These are phyloP conservation scores for Takashimella koratensis DNA, from an alignment of 1,284 basidiomycete genomes.

Conservation along the genomic window DNA sequence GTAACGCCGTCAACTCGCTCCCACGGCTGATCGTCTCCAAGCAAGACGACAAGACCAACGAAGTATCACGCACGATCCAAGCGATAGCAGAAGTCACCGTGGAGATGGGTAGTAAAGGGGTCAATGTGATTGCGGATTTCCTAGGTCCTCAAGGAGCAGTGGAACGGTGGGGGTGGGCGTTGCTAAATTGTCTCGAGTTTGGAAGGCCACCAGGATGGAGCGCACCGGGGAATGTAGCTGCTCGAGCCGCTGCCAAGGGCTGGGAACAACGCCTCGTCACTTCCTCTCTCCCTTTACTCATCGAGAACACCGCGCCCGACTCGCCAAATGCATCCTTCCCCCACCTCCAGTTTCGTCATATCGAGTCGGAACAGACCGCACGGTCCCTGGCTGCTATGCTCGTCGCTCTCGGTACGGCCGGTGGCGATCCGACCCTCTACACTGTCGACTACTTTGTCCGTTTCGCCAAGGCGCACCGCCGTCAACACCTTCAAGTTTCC, in stretches of 20 bases:
- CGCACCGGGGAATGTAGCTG: constrained; percentile 37
- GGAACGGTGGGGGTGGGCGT: constrained; percentile 81
- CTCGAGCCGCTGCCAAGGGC: constrained; percentile 44
- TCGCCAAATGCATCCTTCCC: constrained; percentile 25
- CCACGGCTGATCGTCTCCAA: constrained; percentile 68
- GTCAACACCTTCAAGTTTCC: constrained; percentile 35
- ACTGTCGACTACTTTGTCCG: constrained; percentile 76
- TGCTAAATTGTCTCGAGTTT: constrained; percentile 72
- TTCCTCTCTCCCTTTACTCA: constrained; percentile 18
- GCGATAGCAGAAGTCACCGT: constrained; percentile 61
- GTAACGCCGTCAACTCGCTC: constrained; percentile 65
- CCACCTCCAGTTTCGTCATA: constrained; percentile 57
- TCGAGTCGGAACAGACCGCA: constrained; percentile 59
- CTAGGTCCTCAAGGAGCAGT: constrained; percentile 77
- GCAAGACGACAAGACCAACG: constrained; percentile 66
- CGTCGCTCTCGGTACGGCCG: constrained; percentile 61
- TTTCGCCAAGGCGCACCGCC: constrained; percentile 52
- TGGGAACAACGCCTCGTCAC: constrained; percentile 34
- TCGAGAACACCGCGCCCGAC: constrained; percentile 9
- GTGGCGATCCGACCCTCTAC: constrained; percentile 65
- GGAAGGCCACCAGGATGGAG: constrained; percentile 55
- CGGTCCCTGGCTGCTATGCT: constrained; percentile 66
- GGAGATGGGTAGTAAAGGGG: constrained; percentile 33
- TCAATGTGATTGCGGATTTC: constrained; percentile 57
- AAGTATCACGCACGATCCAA: constrained; percentile 62